Base-by-base conservation (phyloP, 208 protist genomes). In the Wallacemonas sp. region DNA sequence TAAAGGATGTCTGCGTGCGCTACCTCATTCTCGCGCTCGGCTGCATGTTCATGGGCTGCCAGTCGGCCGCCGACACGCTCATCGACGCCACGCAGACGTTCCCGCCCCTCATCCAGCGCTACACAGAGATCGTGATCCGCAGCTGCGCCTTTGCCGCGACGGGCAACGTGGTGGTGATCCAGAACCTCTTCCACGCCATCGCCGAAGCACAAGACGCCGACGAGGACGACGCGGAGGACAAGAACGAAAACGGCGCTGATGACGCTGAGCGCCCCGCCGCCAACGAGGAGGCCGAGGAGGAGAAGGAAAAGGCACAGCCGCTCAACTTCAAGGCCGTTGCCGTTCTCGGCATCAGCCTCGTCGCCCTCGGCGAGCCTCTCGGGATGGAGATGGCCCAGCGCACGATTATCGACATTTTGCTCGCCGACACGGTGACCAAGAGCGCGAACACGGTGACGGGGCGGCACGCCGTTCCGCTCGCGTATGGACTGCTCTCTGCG, bases 121-220 rank as follows among this genome's bases (percentile, higher is more conserved):
- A 98, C 81, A 81, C 92, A 3, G 74, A 88, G 52, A 87, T 98
- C 17, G 97, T 98, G 1, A 70, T 99, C 14, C 94, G 98, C 46
- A 93, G 90, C 30, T 99, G 97, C 65, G 99, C 99, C 1, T 99
- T 99, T 76, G 98, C 98, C 12, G 98, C 96, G 11, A 99, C 98
- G 4, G 98, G 98, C 41, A 99, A 99, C 74, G 98, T 99, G 11
- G 82, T 99, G 3, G 93, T 98, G 38, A 96, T 99, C 48, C 98
- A 99, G 83, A 88, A 96, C 38, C 78, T 99, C 56, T 93, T 99
- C 54, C 89, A 97, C 67, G 93, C 93, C 36, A 89, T 99, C 27
- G 90, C 97, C n/a, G 93, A 97, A 60, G 97, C 88, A 56, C 78
- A 89, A n/a, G 81, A 88, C 17, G 41, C 52, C 4, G 76, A 76